Evolutionary conservation across 2,329 filamentous ascomycete species (phyloP).

Genomic region (Diaporthe amygdali): DNA sequence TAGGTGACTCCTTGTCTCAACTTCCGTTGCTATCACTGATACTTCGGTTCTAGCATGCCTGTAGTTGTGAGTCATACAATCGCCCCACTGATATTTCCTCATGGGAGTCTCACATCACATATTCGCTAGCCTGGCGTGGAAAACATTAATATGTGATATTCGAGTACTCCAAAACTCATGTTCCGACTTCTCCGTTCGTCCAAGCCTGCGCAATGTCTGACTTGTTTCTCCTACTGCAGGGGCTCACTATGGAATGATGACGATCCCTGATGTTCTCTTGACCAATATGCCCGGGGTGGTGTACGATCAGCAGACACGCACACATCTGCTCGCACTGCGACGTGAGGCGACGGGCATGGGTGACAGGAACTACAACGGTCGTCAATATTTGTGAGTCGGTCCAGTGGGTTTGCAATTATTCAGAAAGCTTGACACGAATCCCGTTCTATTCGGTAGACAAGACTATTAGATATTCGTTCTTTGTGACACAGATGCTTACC

Average conservation of each 20-base stretch:
- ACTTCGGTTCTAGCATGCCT: neutral
- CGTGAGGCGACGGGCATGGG: neutral
- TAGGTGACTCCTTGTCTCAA: neutral
- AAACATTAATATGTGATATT: neutral
- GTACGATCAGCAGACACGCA: neutral
- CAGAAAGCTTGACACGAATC: neutral
- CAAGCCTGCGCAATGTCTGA: neutral
- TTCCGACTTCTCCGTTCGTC: neutral
- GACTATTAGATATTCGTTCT: neutral
- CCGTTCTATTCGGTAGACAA: neutral
- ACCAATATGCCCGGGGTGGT: neutral
- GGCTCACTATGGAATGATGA: neutral
- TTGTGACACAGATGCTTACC: neutral
- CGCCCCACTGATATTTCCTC: too few relatives aligned
- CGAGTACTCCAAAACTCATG: neutral
- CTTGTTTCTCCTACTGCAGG: neutral
- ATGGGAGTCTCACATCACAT: too few relatives aligned
- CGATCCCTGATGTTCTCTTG: neutral
- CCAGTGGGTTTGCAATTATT: neutral
- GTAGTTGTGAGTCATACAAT: neutral
- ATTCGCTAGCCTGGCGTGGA: neutral
- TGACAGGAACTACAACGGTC: neutral
- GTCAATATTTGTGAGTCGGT: neutral
- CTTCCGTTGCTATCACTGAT: neutral
- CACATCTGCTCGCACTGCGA: neutral